Base-by-base conservation (phyloP, 1,139 yeast species). In the Kluyveromyces sp. region DNA sequence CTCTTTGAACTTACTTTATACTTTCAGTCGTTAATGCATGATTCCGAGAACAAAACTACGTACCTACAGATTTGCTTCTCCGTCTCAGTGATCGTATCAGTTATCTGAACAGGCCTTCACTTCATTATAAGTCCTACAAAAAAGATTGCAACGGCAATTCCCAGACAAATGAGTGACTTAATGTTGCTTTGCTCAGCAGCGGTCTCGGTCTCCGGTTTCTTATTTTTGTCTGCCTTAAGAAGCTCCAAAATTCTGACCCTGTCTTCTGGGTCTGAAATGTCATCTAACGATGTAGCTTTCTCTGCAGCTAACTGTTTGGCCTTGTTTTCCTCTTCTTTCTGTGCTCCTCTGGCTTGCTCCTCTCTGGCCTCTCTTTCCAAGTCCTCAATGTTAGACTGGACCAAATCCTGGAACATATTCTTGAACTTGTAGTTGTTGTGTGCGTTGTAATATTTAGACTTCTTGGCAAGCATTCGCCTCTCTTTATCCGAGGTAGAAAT, bases 321-420 rank as follows among this genome's bases (percentile, higher is more conserved):
- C 41, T 54, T 54, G 32, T 46, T 51, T 33, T 51, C 42, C 13
- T 53, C 55, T 44, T 52, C 54, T 16, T 46, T 26, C 46, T 28
- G 45, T 16, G 38, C 30, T 13, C 44, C 45, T 1, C 18, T 36
- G 3, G 40, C 40, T 11, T 42, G 38, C 9, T 44, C 40, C 20
- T 43, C 51, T 22, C 36, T 51, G 26, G 39, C 38, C 39, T 46
- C 44, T 40, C 40, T 49, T 39, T 51, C 53, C 32, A 64, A 42
- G 33, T 52, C 57, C 9, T 47, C 46, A 36, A 59, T 56, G 58
- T 82, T 82, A 48, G 69, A 65, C 15, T 65, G 68, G n/a, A 73
- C 75, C 44, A 80, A 57, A 17, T 86, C 94, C 0, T 92, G 84
- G 60, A 87, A 89, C 39, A 81, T 77, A 47, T 68, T 66, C 32